Conservation (phyloP, 2,329 filamentous ascomycete genomes). For the Scytalidium sp. region DNA sequence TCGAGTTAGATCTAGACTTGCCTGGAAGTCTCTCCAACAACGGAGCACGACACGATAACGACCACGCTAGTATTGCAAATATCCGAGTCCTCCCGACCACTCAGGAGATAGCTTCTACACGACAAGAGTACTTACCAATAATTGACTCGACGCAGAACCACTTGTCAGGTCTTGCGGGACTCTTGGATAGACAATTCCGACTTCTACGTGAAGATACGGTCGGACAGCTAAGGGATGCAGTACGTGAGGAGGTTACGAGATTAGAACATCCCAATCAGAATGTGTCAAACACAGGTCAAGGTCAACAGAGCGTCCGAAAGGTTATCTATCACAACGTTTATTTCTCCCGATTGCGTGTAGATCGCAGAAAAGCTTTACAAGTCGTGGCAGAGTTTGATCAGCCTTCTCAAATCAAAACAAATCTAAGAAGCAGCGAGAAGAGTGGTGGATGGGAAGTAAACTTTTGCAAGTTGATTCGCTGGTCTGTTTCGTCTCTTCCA, state of each 20-base stretch:
- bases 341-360: constrained; percentile 14
- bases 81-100: constrained; percentile 49
- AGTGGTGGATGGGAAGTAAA: constrained; percentile 50
- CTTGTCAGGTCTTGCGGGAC: constrained; percentile 39
- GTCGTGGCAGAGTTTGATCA: constrained; percentile 44
- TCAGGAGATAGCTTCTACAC: constrained; percentile 40
- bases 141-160: constrained; percentile 38
- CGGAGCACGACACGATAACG: constrained; percentile 46
- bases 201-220: constrained; percentile 54
- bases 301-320: constrained; percentile 32
- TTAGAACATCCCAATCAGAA: constrained; percentile 30
- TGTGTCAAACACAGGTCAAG: constrained; percentile 33
- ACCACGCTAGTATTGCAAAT: constrained; percentile 40
- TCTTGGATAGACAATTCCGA: constrained; percentile 54
- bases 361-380: constrained; percentile 37
- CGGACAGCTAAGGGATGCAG: constrained; percentile 48
- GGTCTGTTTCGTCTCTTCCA: constrained; percentile 43
- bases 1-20: constrained; percentile 22
- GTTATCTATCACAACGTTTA: constrained; percentile 16
- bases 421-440: constrained; percentile 28
- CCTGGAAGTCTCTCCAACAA: constrained; percentile 29
- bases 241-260: constrained; percentile 35
- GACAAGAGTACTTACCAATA: constrained; percentile 41
- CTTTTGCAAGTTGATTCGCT: constrained; percentile 47
- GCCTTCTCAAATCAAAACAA: constrained; percentile 28